Evolutionary conservation across 2,329 filamentous ascomycete species (phyloP), one percentile per base, ranked within the genome.

Genomic region (Talaromyces sp.): DNA sequence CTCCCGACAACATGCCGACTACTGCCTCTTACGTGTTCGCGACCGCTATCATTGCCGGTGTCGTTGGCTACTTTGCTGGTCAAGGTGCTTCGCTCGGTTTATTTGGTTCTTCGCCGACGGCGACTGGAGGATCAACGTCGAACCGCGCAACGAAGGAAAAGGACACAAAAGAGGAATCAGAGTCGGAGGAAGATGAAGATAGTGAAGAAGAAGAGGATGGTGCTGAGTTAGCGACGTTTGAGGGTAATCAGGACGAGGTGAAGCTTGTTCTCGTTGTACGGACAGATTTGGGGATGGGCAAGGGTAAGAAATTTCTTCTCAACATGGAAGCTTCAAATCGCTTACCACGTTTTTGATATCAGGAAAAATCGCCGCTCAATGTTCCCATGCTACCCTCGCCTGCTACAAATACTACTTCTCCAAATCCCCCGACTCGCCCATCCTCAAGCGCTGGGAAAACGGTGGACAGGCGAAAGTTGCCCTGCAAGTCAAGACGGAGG

Each of bases 321-420:
- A n/a, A 16, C 19, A 39, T 62, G 41, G 3, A 19, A 33, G 24
- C 24, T 49, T 50, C 16, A n/a, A 16, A 13, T 43, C 5, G n/a
- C 41, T 62, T 47, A 27, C n/a, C 3, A 43, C 56, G 31, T 3
- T 43, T n/a, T 50, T n/a, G 31, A 39, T 45, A 50, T 54, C 69
- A 97, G 94, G 94, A 73, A 99, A 99, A 84, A 97, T 98, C 73
- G 95, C 92, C 65, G 95, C 95, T 8, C 95, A 98, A 80, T 94
- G 91, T 80, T 91, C 90, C 59, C 95, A 98, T 79, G 95, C 95
- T n/a, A 97, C 94, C 3, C 88, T 99, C 64, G 93, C 94, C 63
- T 98, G 94, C 86, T 99, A 97, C 87, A 98, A 97, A 82, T 82
- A 88, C 66, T 87, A 96, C 69, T 80, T 87, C 64, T 79, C 82